Evolutionary conservation across 176 grass and related monocot species (phyloP).

Genomic region (Cenchrus americanus): DNA sequence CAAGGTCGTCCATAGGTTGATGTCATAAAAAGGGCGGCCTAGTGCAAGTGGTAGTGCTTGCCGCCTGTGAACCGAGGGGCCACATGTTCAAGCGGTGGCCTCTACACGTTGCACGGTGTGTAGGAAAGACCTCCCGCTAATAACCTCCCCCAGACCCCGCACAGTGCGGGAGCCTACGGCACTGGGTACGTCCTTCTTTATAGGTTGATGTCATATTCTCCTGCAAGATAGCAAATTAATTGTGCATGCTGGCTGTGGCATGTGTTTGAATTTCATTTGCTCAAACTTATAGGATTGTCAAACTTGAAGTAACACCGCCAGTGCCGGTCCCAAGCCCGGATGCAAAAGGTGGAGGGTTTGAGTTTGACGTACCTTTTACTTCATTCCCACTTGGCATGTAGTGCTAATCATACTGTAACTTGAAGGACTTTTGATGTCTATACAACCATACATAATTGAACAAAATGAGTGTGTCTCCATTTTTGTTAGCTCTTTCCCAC

Average conservation of each 20-base stretch:
- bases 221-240: neutral
- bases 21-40: no score
- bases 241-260: neutral
- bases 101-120: no score
- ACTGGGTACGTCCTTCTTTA: no score
- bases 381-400: neutral
- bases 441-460: neutral
- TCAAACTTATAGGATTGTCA: constrained; percentile 3
- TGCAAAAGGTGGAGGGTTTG: constrained; percentile 64
- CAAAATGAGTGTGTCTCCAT: neutral
- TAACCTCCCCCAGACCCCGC: no score
- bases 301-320: constrained; percentile 58
- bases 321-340: constrained; percentile 61
- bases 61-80: no score
- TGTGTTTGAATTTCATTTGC: neutral
- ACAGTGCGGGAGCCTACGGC: no score
- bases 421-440: constrained; percentile 10
- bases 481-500: neutral
- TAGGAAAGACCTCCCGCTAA: no score
- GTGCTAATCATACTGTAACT: neutral
- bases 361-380: constrained; percentile 12
- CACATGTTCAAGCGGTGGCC: no score
- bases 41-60: no score
- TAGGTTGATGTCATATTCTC: neutral
- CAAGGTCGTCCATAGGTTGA: neutral